phyloP scores from a whole-genome alignment of 1,139 yeast genomes.

The Candida glucosophila region DNA sequence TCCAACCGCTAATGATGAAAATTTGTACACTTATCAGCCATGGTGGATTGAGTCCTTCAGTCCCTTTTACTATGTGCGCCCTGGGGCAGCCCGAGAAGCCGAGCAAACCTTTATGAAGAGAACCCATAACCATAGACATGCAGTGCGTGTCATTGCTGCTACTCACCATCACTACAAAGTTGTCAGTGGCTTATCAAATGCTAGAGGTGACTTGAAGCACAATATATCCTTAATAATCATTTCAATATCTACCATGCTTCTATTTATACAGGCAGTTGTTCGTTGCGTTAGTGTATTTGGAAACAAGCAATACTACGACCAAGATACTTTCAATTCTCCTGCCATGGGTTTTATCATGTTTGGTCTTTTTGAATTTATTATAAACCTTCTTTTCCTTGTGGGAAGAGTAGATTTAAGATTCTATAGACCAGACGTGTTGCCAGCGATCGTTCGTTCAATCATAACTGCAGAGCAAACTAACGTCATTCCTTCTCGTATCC shows the following conservation, averaged over 20 bases:
- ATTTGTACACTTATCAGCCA: slow-evolving; percentile 36
- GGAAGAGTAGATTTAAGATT: slow-evolving; percentile 40
- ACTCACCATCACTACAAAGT: slow-evolving; percentile 32
- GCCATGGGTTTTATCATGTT: slow-evolving; percentile 28
- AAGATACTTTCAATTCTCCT: slow-evolving; percentile 15
- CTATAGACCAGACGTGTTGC: slow-evolving; percentile 38
- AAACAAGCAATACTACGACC: slow-evolving; percentile 12
- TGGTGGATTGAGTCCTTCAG: slow-evolving; percentile 41
- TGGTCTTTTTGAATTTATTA: slow-evolving; percentile 31
- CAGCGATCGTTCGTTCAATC: slow-evolving; percentile 27
- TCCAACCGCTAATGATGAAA: slow-evolving; percentile 34
- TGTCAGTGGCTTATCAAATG: slow-evolving; percentile 33
- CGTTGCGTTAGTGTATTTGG: slow-evolving; percentile 27
- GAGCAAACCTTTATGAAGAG: slow-evolving; percentile 36
- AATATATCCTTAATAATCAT: slow-evolving; percentile 27
- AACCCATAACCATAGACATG: slow-evolving; percentile 36
- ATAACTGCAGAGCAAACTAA: slow-evolving; percentile 35
- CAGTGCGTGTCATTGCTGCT: slow-evolving; percentile 36
- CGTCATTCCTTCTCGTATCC: slow-evolving; percentile 14
- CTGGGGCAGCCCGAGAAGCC: slow-evolving; percentile 30
- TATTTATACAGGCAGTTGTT: slow-evolving; percentile 23
- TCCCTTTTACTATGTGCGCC: slow-evolving; percentile 32
- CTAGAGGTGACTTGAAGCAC: slow-evolving; percentile 32
- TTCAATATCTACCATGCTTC: slow-evolving; percentile 22
- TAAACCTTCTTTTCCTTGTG: slow-evolving; percentile 26